Conservation (phyloP, 805 yeast genomes). For the Cyberlindnera euphorbiae region DNA sequence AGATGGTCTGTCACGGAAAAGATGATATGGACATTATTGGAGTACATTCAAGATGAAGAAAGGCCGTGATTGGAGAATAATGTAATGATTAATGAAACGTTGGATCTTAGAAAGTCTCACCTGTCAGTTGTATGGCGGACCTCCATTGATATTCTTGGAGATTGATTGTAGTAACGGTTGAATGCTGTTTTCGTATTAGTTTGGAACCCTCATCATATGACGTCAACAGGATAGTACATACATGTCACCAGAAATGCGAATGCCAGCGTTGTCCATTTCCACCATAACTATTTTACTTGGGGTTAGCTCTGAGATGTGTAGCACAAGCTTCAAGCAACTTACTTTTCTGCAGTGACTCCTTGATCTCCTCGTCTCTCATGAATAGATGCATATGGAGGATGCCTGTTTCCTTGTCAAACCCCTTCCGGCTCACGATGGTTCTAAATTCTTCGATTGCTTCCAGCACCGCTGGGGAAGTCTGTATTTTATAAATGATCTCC, state of each 20-base stretch:
- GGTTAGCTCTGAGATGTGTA: too few species aligned
- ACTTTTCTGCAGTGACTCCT: constrained; percentile 11
- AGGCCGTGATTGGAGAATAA: too few species aligned
- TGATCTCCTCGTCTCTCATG: constrained; percentile 11
- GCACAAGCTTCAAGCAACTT: constrained; percentile 3
- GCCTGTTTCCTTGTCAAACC: constrained; percentile 8
- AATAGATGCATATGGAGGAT: constrained; percentile 8
- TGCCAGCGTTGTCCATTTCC: constrained; percentile 17
- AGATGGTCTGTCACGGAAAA: constrained; percentile 10
- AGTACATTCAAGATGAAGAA: constrained; percentile 7
- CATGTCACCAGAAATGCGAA: constrained; percentile 9
- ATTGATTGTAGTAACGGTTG: constrained; percentile 10
- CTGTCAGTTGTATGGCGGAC: constrained; percentile 5
- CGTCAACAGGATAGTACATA: too few species aligned
- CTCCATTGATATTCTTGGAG: constrained; percentile 9
- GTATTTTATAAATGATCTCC: constrained; percentile 13
- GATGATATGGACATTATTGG: constrained; percentile 17
- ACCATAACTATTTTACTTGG: constrained; percentile 12
- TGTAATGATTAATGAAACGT: too few species aligned
- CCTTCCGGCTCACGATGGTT: constrained; percentile 7
- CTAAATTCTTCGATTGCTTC: constrained; percentile 8
- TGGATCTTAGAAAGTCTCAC: too few species aligned
- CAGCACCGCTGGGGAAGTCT: constrained; percentile 15
- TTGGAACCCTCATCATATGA: too few species aligned
- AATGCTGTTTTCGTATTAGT: constrained; percentile 1